Base-by-base conservation (phyloP, 73 alveolate genomes). In the Chromera velia region DNA sequence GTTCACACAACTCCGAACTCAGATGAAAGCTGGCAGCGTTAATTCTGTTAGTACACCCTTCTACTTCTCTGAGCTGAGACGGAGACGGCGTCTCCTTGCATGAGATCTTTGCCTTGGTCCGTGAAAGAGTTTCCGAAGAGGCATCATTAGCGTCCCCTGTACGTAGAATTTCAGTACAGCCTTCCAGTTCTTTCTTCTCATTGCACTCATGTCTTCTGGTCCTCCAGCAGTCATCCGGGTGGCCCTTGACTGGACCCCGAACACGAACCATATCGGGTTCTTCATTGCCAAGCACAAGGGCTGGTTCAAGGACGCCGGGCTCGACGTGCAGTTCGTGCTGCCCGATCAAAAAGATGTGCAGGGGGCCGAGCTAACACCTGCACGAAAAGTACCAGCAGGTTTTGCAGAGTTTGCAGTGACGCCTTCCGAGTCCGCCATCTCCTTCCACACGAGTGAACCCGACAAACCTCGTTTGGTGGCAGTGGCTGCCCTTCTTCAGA, bases 191-290 rank as follows among this genome's bases (percentile, higher is more conserved):
- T n/a, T n/a, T n/a, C n/a, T n/a, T n/a, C n/a, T n/a, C 91, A 86
- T 79, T 78, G 84, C 30, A 86, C 80, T 63, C 91, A 88, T 64
- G 80, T 73, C 32, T 81, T 75, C 77, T 91, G 92, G 85, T 91
- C 89, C 30, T 90, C 77, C 85, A 87, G 89, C 31, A 91, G 82
- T 73, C 64, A 68, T 40, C 22, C 55, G 55, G 29, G 47, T 68
- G 10, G 74, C 74, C 55, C 49, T 68, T 33, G 74, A 68, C 49
- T 68, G 74, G 74, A 68, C 74, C 30, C 74, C 74, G 13, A 68
- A 68, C 74, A 68, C 74, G 19, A 68, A 67, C 74, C 74, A 68
- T 29, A 68, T 1, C 28, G 74, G 74, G 1, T 29, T 68, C 74
- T 68, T 31, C 74, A 18, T 68, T 33, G 74, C 74, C 32, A 33